Evolutionary conservation across 345 rosid species (phyloP), one percentile per base, ranked within the genome.

Genomic region (Lepidium aucheri): DNA sequence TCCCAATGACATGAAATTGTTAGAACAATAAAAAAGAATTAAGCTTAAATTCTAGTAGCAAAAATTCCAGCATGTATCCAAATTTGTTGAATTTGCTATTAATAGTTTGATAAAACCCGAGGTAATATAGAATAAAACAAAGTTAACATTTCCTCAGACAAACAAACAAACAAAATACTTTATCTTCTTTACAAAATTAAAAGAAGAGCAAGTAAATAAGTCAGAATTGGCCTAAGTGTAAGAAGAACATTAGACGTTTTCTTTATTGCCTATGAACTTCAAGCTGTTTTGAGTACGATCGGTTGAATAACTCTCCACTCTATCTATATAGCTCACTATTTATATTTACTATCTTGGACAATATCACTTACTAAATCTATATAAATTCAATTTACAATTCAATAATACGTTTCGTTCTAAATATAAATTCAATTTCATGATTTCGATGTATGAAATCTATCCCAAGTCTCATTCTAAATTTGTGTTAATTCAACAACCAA

Each of bases 141-240:
- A 24, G 10, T 42, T 15, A 7, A 10, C 7, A n/a, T n/a, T n/a
- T n/a, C n/a, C n/a, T 73, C 72, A 71, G 75, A 63, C 65, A 62
- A 46, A 63, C 69, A 69, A 33, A 53, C 14, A 35, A 55, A 46
- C 52, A 67, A 26, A 39, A n/a, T 7, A 8, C 17, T 10, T 43
- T 44, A 44, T 60, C 4, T 44, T 28, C 40, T 10, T 16, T 52
- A 6, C 4, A 7, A 28, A 28, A 26, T 26, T 28, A 5, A 28
- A 45, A 15, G 5, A 52, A 10, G 30, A 18, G 38, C 34, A 46
- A 63, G 36, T 18, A 46, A 63, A 13, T 36, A 58, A 63, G 58
- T 54, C 65, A 60, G 51, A 11, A 68, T 57, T 65, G 73, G 40
- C 59, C 51, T 58, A 8, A 57, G 32, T 58, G 45, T 28, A 28